Base-by-base conservation (phyloP, 768 basidiomycete genomes). In the Boletus tylopilopsis region DNA sequence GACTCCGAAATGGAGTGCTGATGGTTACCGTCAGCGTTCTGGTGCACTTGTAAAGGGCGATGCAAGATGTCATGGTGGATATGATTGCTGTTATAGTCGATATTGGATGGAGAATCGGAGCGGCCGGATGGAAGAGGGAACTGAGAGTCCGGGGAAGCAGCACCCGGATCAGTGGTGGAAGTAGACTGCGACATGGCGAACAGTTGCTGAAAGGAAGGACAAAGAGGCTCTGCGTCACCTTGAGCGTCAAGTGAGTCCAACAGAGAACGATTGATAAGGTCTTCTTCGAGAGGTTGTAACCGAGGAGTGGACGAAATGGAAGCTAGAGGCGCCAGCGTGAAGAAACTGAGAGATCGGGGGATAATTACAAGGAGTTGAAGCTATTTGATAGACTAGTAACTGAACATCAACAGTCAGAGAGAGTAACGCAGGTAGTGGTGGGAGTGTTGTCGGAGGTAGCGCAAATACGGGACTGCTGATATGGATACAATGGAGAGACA, bases 221-320 rank as follows among this genome's bases (percentile, higher is more conserved):
- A 75, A 48, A 75, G 64, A 40, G 85, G 86, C 67, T 90, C 87
- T 48, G 86, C 78, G 78, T 90, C 88, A 43, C 84, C 87, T 69
- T 88, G 83, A 47, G 84, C 86, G 78, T 91, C 82, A 64, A 92
- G 78, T 35, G 84, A 86, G 68, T 87, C 89, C 58, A 91, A 72
- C 50, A 91, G 78, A 47, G 88, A 90, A 67, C 84, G 84, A 74
- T 90, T 91, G 66, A 91, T 89, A 62, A 84, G 83, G 70, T 87
- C 88, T 79, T 91, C 89, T 61, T 70, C 65, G 29, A 66, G 58
- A 59, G 71, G 73, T 60, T 70, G 72, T 37, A 45, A 55, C 57
- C 54, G 57, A 61, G 64, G 55, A 69, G 61, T 55, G 19, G 65
- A 59, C 58, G 51, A 55, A 40, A 32, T 57, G 70, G 67, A 55